Conservation (phyloP, 257 asterid species). For the Sherardia arvensis region DNA sequence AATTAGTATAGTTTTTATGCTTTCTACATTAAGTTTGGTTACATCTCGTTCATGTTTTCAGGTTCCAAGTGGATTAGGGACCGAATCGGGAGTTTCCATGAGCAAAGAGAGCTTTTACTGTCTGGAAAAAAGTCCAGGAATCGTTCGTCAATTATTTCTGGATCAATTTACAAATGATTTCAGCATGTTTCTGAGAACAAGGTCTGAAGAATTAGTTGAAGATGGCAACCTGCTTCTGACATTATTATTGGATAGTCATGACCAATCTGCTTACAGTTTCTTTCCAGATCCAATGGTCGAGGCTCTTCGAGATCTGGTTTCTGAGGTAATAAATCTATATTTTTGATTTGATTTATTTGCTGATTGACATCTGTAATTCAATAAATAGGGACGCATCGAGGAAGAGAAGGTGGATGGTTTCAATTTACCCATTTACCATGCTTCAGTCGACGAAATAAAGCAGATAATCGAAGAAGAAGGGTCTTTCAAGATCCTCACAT, state of each 20-base stretch:
- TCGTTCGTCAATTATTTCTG: not conserved
- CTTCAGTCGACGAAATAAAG: not conserved
- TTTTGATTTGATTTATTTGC: too few relatives aligned
- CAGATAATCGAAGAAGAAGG: not conserved
- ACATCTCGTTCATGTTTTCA: not conserved
- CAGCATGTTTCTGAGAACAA: not conserved
- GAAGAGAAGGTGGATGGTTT: not conserved
- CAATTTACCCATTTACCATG: not conserved
- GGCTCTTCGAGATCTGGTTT: not conserved
- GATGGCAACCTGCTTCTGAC: not conserved
- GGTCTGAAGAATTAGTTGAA: not conserved
- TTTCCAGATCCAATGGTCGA: not conserved
- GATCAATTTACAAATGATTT: not conserved
- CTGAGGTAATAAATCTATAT: not conserved
- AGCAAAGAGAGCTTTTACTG: not conserved
- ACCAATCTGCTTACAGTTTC: not conserved
- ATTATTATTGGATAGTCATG: not conserved
- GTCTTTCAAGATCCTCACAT: not conserved
- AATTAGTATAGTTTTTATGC: too few relatives aligned
- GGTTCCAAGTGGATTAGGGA: constrained; percentile 4
- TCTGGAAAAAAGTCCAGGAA: not conserved
- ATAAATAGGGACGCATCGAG: not conserved
- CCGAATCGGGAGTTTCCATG: not conserved
- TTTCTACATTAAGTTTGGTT: too few relatives aligned
- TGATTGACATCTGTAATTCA: too few relatives aligned